A percentile compares a stretch with the other conserved stretches of the same genome.
Conservation (phyloP, 2,329 filamentous ascomycete genomes). For the Sphaerulina musiva region DNA sequence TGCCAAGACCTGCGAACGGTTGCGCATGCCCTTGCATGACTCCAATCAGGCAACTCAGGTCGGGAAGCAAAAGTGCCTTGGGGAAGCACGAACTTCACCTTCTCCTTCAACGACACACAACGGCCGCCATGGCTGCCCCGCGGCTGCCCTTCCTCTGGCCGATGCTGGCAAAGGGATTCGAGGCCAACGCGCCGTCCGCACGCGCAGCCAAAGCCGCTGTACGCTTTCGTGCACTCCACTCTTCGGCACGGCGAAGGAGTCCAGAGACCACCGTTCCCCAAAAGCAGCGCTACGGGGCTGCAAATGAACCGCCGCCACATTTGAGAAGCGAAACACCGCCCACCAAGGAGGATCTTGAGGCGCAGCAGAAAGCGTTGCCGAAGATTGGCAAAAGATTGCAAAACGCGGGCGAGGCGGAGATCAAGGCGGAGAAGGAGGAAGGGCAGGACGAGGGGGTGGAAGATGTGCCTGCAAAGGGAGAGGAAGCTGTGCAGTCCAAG, state of each 20-base stretch:
- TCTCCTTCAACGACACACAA: background rate
- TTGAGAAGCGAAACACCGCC: conserved; percentile 23
- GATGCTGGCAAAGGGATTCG: conserved; percentile 37
- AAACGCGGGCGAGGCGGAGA: conserved; percentile 26
- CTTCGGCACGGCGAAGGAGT: conserved; percentile 31
- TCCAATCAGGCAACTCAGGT: too few relatives aligned
- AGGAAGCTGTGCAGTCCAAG: conserved; percentile 8
- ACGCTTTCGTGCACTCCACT: conserved; percentile 30
- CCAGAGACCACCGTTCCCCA: conserved; percentile 27
- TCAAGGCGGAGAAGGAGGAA: conserved; percentile 17
- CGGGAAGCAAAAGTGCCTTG: too few relatives aligned
- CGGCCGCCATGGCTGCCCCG: conserved; percentile 38
- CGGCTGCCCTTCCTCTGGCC: conserved; percentile 45
- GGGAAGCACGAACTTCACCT: too few relatives aligned
- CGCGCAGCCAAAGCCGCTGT: conserved; percentile 25
- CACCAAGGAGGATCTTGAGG: conserved; percentile 8
- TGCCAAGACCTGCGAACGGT: too few relatives aligned
- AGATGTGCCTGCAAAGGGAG: conserved; percentile 18
- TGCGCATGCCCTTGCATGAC: too few relatives aligned
- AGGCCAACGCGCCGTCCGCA: conserved; percentile 18
- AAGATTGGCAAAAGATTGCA: conserved; percentile 31
- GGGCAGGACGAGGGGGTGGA: conserved; percentile 6
- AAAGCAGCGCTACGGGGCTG: conserved; percentile 41
- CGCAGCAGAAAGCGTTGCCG: conserved; percentile 19
- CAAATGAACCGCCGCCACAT: conserved; percentile 42